Conservation (phyloP, 768 basidiomycete genomes). For the Suillus lakei region DNA sequence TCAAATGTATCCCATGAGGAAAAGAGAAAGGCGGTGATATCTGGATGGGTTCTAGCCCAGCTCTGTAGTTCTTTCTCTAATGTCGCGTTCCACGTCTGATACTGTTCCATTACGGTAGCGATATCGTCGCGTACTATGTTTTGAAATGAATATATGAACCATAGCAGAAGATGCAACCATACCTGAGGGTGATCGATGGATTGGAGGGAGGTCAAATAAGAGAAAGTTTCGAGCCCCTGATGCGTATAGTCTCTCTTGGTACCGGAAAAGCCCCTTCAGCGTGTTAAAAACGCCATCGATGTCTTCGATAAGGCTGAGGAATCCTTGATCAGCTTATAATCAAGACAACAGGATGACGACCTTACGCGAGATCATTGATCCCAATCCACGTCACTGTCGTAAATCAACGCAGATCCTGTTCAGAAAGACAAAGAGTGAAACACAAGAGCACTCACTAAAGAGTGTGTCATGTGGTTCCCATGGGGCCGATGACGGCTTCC, state of each 20-base stretch:
- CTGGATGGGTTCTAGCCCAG: conserved; percentile 47
- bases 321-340: not conserved
- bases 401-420: conserved; percentile 1
- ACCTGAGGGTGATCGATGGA: conserved; percentile 47
- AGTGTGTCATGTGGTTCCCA: conserved; percentile 50
- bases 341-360: not conserved
- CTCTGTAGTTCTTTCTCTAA: conserved; percentile 36
- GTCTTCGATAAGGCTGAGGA: not conserved
- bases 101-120: not conserved
- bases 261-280: conserved; percentile 43
- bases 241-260: conserved; percentile 53
- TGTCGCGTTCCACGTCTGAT: conserved; percentile 50
- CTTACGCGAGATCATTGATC: conserved; percentile 68
- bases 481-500: conserved; percentile 40
- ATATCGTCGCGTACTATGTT: not conserved
- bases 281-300: conserved; percentile 21
- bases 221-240: conserved; percentile 59
- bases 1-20: conserved; percentile 53
- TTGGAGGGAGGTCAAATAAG: conserved; percentile 63
- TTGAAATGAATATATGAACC: not conserved
- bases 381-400: conserved; percentile 65
- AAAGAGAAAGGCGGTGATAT: conserved; percentile 52
- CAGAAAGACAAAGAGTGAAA: not conserved
- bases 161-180: conserved; percentile 21
- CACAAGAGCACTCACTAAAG: conserved; percentile 44